These are phyloP conservation scores for Ophiocytium majus DNA, from an alignment of 352 stramenopile species.

Conservation along the genomic window DNA sequence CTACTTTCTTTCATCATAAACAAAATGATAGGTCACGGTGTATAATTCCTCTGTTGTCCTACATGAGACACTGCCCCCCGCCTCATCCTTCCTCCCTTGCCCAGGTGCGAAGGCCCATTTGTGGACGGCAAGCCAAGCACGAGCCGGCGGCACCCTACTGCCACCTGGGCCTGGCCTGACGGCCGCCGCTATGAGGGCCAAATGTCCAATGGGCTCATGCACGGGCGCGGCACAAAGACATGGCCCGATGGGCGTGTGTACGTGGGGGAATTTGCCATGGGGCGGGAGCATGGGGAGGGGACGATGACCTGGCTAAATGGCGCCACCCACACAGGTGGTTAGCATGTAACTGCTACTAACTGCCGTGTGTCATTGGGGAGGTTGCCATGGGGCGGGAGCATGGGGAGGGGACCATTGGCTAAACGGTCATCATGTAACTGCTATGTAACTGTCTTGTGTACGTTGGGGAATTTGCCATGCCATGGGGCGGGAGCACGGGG, in stretches of 20 bases:
- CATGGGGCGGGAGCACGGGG: too few relatives aligned
- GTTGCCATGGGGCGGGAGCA: too few relatives aligned
- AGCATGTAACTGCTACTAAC: background rate
- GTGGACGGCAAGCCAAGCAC: background rate
- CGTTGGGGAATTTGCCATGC: too few relatives aligned
- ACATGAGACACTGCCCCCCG: too few relatives aligned
- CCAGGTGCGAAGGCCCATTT: background rate
- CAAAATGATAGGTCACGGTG: too few relatives aligned
- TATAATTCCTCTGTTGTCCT: too few relatives aligned
- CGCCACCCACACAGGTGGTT: constrained; percentile 32
- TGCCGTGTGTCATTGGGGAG: constrained; percentile 17
- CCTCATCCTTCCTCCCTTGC: too few relatives aligned
- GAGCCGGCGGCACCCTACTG: background rate
- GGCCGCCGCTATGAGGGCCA: constrained; percentile 27
- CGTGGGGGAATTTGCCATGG: constrained; percentile 28
- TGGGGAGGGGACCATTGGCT: too few relatives aligned
- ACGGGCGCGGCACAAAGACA: constrained; percentile 39
- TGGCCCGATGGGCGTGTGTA: constrained; percentile 42
- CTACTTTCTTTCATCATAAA: too few relatives aligned
- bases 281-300: constrained; percentile 36
- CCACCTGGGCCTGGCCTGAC: background rate
- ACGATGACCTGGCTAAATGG: constrained; percentile 29
- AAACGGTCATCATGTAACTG: too few relatives aligned
- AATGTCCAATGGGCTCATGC: constrained; percentile 35
- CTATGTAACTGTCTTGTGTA: too few relatives aligned